A percentile compares a stretch with the other conserved stretches of the same genome.
Evolutionary conservation across 345 rosid species (phyloP).

Genomic region (Citrus unshiu): DNA sequence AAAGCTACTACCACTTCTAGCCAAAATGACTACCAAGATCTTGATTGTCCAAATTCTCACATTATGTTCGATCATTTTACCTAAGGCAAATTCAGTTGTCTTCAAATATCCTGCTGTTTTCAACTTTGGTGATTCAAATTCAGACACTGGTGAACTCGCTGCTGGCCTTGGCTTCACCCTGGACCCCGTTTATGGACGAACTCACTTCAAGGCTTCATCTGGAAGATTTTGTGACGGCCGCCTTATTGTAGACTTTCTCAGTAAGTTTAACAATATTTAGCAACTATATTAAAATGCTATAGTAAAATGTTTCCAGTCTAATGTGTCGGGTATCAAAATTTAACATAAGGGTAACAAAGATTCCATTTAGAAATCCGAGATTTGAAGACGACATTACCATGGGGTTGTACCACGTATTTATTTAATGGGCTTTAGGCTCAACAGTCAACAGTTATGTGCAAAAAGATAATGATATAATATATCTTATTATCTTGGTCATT

Average conservation of each 20-base stretch:
- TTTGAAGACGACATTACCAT: neutral
- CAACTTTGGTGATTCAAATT: slow-evolving; percentile 76
- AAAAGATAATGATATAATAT: too few relatives aligned
- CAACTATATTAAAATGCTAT: neutral
- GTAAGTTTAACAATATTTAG: neutral
- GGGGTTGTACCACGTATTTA: too few relatives aligned
- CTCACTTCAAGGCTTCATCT: slow-evolving; percentile 41
- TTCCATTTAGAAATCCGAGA: neutral
- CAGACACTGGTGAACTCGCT: slow-evolving; percentile 54
- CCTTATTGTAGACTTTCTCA: slow-evolving; percentile 42
- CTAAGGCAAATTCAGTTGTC: slow-evolving; percentile 21
- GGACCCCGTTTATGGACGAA: slow-evolving; percentile 44
- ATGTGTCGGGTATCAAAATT: too few relatives aligned
- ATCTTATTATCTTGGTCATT: neutral
- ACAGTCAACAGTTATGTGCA: too few relatives aligned
- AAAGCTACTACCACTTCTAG: neutral
- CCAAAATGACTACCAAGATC: slow-evolving; percentile 16
- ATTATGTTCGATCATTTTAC: slow-evolving; percentile 1
- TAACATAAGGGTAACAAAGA: too few relatives aligned
- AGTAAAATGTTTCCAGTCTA: neutral
- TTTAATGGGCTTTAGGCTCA: too few relatives aligned
- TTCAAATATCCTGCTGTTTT: slow-evolving; percentile 48
- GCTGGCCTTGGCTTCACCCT: slow-evolving; percentile 50
- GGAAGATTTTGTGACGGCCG: slow-evolving; percentile 72
- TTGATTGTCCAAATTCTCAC: neutral